Percentiles rank a stretch among this genome's conserved stretches.
Evolutionary conservation across 2,329 filamentous ascomycete species (phyloP).

Genomic region (Aureobasidium zeae): DNA sequence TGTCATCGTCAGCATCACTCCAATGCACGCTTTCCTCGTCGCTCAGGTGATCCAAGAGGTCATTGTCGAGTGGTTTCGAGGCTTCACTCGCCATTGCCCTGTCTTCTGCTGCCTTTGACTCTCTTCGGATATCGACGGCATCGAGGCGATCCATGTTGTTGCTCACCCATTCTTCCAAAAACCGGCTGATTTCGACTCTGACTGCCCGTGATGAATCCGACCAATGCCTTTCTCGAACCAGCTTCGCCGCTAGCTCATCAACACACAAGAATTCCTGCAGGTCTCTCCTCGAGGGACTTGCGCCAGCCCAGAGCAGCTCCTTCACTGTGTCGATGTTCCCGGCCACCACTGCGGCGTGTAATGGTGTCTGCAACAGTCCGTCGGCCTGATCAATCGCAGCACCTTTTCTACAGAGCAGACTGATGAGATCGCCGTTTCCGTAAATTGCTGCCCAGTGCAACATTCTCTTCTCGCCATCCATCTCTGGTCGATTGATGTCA

Average conservation of each 20-base stretch:
- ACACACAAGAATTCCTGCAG: neutral
- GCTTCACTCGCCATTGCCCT: neutral
- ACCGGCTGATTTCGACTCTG: conserved; percentile 4
- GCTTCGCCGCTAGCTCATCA: conserved; percentile 10
- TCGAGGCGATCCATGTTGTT: conserved; percentile 9
- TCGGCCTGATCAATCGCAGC: neutral
- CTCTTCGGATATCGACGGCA: conserved; percentile 5
- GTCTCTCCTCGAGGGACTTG: neutral
- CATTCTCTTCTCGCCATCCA: conserved; percentile 1
- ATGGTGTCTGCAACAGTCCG: neutral
- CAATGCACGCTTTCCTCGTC: conserved; percentile 13
- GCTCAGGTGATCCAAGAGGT: conserved; percentile 9
- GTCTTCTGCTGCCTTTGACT: conserved; percentile 6
- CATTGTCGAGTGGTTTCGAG: neutral
- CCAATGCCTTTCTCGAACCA: conserved; percentile 4
- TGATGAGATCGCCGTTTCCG: neutral
- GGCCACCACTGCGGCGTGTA: conserved; percentile 1
- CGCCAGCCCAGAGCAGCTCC: conserved; percentile 8
- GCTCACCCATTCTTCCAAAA: conserved; percentile 1
- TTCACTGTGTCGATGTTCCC: conserved; percentile 12
- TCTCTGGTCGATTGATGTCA: neutral
- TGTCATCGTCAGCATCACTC: conserved; percentile 3
- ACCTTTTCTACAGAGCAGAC: conserved; percentile 1
- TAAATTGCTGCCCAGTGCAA: conserved; percentile 6
- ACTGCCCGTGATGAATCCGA: conserved; percentile 3